Evolutionary conservation across 768 basidiomycete genomes (phyloP).

Genomic region (Mrakia frigida): DNA sequence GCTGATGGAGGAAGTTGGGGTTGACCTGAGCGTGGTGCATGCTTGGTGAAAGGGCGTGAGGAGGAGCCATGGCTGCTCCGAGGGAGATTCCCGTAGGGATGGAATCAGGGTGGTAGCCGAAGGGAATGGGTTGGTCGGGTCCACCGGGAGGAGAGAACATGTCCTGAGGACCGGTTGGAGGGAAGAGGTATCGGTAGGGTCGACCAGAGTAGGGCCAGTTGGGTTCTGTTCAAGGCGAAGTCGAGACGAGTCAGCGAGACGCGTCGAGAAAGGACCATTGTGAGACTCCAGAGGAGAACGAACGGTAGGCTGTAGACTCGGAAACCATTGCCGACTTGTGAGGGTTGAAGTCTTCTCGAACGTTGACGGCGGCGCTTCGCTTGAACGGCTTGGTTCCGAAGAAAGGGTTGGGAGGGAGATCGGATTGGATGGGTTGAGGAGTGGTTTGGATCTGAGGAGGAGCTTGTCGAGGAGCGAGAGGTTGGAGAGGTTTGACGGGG

Average conservation of each 20-base stretch:
- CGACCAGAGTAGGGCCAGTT: constrained; percentile 29
- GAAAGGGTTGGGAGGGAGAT: constrained; percentile 61
- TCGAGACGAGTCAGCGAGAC: too few species aligned
- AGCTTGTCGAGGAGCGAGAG: constrained; percentile 57
- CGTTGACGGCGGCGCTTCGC: constrained; percentile 66
- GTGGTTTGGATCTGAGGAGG: constrained; percentile 34
- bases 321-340: constrained; percentile 81
- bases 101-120: neutral
- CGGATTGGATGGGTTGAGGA: constrained; percentile 39
- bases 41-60: constrained; percentile 25
- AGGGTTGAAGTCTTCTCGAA: constrained; percentile 96
- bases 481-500: constrained; percentile 59
- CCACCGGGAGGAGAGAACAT: constrained; percentile 3
- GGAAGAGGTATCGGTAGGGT: constrained; percentile 23
- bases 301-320: constrained; percentile 68
- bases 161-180: constrained; percentile 12
- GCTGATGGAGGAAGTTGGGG: constrained; percentile 13
- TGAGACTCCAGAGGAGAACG: constrained; percentile 44
- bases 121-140: neutral
- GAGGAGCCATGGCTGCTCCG: constrained; percentile 2
- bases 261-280: too few species aligned
- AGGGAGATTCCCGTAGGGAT: neutral
- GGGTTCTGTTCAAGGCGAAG: constrained; percentile 15
- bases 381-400: constrained; percentile 68
- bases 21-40: constrained; percentile 21